Conservation (phyloP, 306 rosid genomes). For the Aeschynomene evenia region DNA sequence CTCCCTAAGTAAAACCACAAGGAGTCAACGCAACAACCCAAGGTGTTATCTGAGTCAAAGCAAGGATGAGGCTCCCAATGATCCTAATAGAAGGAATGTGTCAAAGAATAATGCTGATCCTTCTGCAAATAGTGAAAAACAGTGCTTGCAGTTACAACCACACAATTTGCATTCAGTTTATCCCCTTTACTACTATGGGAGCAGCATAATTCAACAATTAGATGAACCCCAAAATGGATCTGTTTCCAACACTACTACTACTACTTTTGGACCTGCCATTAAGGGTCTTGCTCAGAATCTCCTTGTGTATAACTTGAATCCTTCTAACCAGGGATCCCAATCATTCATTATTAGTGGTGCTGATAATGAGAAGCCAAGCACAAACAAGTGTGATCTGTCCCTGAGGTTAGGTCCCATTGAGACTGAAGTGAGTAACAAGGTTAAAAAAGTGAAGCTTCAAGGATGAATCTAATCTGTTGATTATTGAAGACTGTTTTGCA, state of each 20-base stretch:
- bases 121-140: slow-evolving; percentile 19
- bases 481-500: no score
- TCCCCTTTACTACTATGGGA: slow-evolving; percentile 53
- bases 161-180: slow-evolving; percentile 37
- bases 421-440: slow-evolving; percentile 29
- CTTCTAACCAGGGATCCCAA: slow-evolving; percentile 23
- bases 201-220: slow-evolving; percentile 17
- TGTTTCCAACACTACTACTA: slow-evolving; percentile 16
- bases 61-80: slow-evolving; percentile 24
- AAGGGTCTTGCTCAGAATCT: slow-evolving; percentile 18
- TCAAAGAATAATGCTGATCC: slow-evolving; percentile 29
- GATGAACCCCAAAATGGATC: slow-evolving; percentile 25
- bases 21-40: slow-evolving; percentile 62
- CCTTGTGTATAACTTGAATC: slow-evolving; percentile 12
- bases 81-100: slow-evolving; percentile 23
- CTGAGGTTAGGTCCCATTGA: slow-evolving; percentile 55
- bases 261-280: slow-evolving; percentile 30
- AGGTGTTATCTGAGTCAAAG: slow-evolving; percentile 55
- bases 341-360: background rate
- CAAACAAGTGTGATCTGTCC: slow-evolving; percentile 59
- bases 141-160: slow-evolving; percentile 30
- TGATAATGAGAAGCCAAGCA: slow-evolving; percentile 20
- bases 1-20: slow-evolving; percentile 54
- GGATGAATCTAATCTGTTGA: background rate
- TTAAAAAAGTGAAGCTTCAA: slow-evolving; percentile 8